Conservation (phyloP, 23 red algal species). For the Gracilaria domingensis region DNA sequence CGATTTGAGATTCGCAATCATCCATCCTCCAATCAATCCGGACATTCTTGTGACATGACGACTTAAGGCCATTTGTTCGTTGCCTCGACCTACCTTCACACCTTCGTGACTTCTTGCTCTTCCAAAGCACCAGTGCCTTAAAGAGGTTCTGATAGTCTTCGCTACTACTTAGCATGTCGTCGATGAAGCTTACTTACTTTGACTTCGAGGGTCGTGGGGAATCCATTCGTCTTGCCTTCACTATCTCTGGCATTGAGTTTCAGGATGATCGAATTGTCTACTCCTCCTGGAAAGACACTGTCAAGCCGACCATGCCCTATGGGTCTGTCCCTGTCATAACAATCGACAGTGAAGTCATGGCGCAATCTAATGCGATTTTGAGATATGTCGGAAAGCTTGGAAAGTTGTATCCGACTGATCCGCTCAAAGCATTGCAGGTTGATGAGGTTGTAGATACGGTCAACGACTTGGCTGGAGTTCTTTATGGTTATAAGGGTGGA, state of each 20-base stretch:
- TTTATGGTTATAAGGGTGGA: conserved; percentile 10
- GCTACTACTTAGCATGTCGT: too few species aligned
- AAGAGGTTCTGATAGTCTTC: too few species aligned
- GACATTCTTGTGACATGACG: too few species aligned
- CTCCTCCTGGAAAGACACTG: conserved; percentile 8
- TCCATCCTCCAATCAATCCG: too few species aligned
- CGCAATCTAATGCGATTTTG: conserved; percentile 55
- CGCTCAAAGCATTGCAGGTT: conserved; percentile 35
- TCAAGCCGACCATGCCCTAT: conserved; percentile 57
- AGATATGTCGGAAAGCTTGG: conserved; percentile 61
- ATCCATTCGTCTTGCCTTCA: conserved; percentile 54
- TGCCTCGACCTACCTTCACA: too few species aligned
- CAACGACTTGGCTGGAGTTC: conserved; percentile 9
- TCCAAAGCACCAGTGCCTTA: too few species aligned
- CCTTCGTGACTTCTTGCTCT: too few species aligned
- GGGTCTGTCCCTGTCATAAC: conserved; percentile 31
- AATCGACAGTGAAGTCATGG: conserved; percentile 24
- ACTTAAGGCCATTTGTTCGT: too few species aligned
- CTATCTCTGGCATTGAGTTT: conserved; percentile 43
- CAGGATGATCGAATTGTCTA: conserved; percentile 41
- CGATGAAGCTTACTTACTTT: conserved; percentile 33
- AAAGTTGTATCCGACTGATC: conserved; percentile 46
- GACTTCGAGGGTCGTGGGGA: conserved; percentile 51
- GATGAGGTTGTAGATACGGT: conserved; percentile 62
- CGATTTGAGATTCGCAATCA: too few species aligned